Evolutionary conservation across 352 stramenopile species (phyloP), one percentile per base, ranked within the genome.

Genomic region (Globisporangium splendens): DNA sequence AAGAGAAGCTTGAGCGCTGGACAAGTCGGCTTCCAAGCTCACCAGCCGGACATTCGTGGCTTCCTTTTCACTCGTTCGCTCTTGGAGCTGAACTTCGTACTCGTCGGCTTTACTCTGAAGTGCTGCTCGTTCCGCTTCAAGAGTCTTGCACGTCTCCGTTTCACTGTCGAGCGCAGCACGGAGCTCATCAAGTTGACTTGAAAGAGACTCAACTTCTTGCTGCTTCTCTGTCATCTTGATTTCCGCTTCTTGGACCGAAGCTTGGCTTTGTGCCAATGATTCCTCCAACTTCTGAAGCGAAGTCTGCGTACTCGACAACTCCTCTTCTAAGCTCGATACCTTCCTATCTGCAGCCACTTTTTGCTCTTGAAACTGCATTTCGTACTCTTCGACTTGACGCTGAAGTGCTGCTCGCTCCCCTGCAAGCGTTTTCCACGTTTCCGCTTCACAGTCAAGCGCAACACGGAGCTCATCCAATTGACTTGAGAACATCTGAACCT

Each of bases 211-310:
- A 33, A 20, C n/a, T 50, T 20, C 28, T 35, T 35, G 28, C 28
- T 53, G 22, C 21, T 17, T 42, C 47, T 39, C 21, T 8, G 18
- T n/a, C 47, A 8, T 51, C 28, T 35, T 35, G 28, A 35, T 33
- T 15, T 46, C 21, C 10, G 28, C 28, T 6, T 35, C 28, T 6
- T 35, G 28, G 28, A 35, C 28, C 28, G 28, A 35, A 6, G 28
- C 7, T 35, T 35, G 28, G 28, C 28, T 35, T 8, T 35, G 28
- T 35, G 28, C 28, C 28, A 35, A 35, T 35, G 28, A 35, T 35
- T 44, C 46, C 11, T 54, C 46, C 2, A 47, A 13, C 8, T 54
- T 35, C 17, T 61, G n/a, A n/a, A 52, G 46, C 21, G 38, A 15
- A 11, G 24, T 22, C 41, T 35, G 42, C 10, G 13, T 18, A 15